Conservation (phyloP, 345 rosid species). For the Aquilaria malaccensis region DNA sequence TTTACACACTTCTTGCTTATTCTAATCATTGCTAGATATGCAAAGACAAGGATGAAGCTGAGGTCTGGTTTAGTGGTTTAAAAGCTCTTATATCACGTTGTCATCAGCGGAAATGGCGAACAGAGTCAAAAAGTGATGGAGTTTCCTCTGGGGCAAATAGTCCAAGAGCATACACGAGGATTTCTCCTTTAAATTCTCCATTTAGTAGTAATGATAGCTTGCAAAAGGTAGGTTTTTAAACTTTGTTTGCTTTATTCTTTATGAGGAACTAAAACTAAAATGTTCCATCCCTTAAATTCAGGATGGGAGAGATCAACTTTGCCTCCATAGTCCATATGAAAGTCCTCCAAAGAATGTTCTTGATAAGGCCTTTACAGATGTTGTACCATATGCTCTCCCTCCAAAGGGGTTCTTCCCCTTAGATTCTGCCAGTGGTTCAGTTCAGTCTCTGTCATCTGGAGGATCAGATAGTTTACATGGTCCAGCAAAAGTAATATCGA, state of each 20-base stretch:
- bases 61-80: constrained; percentile 61
- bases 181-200: constrained; percentile 34
- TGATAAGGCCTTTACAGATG: constrained; percentile 56
- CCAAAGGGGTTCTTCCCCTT: constrained; percentile 27
- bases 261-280: background rate
- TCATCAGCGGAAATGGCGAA: constrained; percentile 29
- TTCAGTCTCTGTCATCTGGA: constrained; percentile 23
- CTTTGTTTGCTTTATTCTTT: constrained; percentile 11
- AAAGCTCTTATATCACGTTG: constrained; percentile 37
- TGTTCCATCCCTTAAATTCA: constrained; percentile 3
- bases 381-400: constrained; percentile 39
- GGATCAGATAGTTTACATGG: constrained; percentile 28
- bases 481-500: constrained; percentile 10
- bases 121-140: constrained; percentile 37
- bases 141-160: constrained; percentile 30
- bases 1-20: background rate
- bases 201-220: constrained; percentile 31
- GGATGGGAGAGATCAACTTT: constrained; percentile 29
- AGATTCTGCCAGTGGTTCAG: constrained; percentile 30
- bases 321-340: constrained; percentile 19
- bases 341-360: constrained; percentile 28
- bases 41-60: constrained; percentile 74
- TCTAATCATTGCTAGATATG: constrained; percentile 30
- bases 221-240: constrained; percentile 26
- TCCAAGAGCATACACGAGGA: constrained; percentile 28